Evolutionary conservation across 1,284 basidiomycete genomes (phyloP), one percentile per base, ranked within the genome.

Genomic region (Tylopilus sp.): DNA sequence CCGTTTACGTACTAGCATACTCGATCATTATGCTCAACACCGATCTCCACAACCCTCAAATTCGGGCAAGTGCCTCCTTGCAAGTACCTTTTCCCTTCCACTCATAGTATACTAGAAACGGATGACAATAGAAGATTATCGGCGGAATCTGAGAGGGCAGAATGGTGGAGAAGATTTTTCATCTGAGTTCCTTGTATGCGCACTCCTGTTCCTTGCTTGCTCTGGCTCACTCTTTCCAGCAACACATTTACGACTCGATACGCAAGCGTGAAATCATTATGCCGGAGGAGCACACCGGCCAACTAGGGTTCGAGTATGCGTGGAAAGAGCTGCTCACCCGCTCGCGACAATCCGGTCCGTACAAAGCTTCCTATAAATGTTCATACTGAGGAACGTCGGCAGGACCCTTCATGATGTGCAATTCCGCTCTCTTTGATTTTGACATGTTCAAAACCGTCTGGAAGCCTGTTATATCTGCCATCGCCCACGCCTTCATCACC

Each of bases 11-110:
- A 3, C 72, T 99, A 23, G 83, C 96, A 0, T 99, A 88, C 69
- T 97, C 96, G 0, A 86, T 99, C 55, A 98, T 99, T 69, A 84
- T 99, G 93, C 81, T 99, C 50, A 99, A 99, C 70, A 99, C 97
- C 2, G 97, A 99, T 72, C 81, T 86, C 51, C 96, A 98, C 68
- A 98, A 92, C 66, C 94, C 96, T n/a, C 94, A 97, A 76, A 82
- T 96, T 55, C 74, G 88, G 64, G 91, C 90, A 64, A 66, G 84
- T 67, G 19, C 10, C 38, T 29, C 35, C 36, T 36, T 42, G 23
- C 45, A 43, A 26, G 45, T 29, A 26, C 9, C 33, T 21, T 18
- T 38, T 30, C 48, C 31, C 45, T 55, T 34, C 43, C 10, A 16
- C 55, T 65, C 30, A 57, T 38, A 26, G 15, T 19, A 23, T 41